Conservation (phyloP, 2,329 filamentous ascomycete genomes). For the Fusarium sp. region DNA sequence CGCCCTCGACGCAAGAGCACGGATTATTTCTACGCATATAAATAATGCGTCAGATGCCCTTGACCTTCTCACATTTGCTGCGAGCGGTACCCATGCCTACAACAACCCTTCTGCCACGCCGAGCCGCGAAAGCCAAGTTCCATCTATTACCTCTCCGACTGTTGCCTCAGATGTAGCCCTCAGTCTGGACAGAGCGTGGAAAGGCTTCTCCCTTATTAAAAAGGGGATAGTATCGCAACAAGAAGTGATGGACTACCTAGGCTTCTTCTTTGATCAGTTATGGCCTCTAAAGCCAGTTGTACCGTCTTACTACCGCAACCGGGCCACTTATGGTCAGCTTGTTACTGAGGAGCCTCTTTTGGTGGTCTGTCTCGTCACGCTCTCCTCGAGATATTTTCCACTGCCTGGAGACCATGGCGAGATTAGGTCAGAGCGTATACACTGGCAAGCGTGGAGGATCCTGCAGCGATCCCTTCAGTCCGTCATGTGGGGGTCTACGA, state of each 20-base stretch:
- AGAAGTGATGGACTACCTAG: slow-evolving; percentile 14
- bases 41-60: slow-evolving; percentile 21
- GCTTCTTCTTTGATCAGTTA: slow-evolving; percentile 19
- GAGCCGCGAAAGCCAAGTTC: not conserved
- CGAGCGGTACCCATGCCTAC: not conserved
- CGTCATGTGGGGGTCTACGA: slow-evolving; percentile 28
- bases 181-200: not conserved
- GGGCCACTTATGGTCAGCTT: not conserved
- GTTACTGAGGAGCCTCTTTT: slow-evolving; percentile 18
- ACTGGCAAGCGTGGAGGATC: slow-evolving; percentile 28
- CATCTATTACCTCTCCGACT: not conserved
- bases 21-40: slow-evolving; percentile 26
- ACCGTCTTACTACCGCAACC: slow-evolving; percentile 14
- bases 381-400: slow-evolving; percentile 21
- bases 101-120: not conserved
- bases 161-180: not conserved
- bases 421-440: slow-evolving; percentile 25
- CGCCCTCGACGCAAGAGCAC: slow-evolving; percentile 10
- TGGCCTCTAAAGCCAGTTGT: slow-evolving; percentile 30
- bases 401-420: slow-evolving; percentile 12
- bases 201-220: slow-evolving; percentile 6
- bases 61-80: slow-evolving; percentile 23
- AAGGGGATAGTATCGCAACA: slow-evolving; percentile 24
- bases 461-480: slow-evolving; percentile 17
- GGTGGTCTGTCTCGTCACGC: slow-evolving; percentile 14